Percentiles rank a stretch among this genome's conserved stretches.
Evolutionary conservation across 441 rosid genomes (phyloP).

Genomic region (Eutrema salsugineum): DNA sequence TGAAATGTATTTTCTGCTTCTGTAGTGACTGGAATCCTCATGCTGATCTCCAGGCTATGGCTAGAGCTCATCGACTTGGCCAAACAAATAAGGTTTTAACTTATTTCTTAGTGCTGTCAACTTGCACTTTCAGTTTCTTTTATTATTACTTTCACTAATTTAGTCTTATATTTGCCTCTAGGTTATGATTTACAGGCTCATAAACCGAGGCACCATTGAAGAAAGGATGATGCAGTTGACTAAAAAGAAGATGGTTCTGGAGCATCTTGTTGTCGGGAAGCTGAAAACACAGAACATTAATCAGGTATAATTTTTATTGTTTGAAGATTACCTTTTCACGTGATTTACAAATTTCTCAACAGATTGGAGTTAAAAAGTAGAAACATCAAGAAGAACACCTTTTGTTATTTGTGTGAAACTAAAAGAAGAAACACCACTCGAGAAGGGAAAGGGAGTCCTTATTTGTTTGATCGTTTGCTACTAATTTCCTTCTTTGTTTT

Average conservation of each 20-base stretch:
- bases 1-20: conserved; percentile 22
- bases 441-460: not conserved
- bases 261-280: conserved; percentile 99
- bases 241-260: conserved; percentile 98
- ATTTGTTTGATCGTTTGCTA: not conserved
- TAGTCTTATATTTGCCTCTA: conserved; percentile 33
- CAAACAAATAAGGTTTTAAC: conserved; percentile 84
- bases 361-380: not conserved
- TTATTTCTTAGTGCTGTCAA: conserved; percentile 5
- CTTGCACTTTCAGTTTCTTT: conserved; percentile 5
- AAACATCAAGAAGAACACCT: not conserved
- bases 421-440: not conserved
- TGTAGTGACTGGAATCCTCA: conserved; percentile 99
- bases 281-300: conserved; percentile 94
- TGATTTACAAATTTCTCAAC: conserved; percentile 4
- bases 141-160: not conserved
- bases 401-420: not conserved
- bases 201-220: conserved; percentile 92
- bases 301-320: conserved; percentile 59
- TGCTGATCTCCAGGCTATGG: conserved; percentile 99
- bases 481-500: conserved; percentile 18
- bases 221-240: conserved; percentile 99
- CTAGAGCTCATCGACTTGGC: conserved; percentile 99
- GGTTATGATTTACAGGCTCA: conserved; percentile 96
- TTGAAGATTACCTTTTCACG: not conserved